Evolutionary conservation across 2,329 filamentous ascomycete genomes (phyloP), one percentile per base, ranked within the genome.

Genomic region (Verticillium nubilum): DNA sequence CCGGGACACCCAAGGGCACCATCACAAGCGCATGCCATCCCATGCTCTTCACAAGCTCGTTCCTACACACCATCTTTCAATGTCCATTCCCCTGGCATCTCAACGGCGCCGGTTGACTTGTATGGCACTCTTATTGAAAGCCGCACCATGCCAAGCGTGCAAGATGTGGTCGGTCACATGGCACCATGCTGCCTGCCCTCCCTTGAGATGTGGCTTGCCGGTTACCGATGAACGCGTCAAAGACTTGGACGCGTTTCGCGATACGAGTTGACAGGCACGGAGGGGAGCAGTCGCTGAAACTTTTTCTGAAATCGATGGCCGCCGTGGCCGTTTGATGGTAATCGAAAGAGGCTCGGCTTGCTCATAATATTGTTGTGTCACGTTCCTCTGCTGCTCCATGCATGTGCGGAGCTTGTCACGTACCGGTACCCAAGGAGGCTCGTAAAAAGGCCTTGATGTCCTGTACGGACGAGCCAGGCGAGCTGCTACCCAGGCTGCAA

Each of bases 61-160:
- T 28, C 28, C 50, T 58, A 52, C 61, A 61, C 61, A 62, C 60
- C 61, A 60, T 33, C 61, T 33, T 50, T 31, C 19, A 26, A 23
- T 17, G 26, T 29, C 42, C 35, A 26, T 13, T 53, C 31, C 47
- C 26, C 52, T 54, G 13, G 23, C 9, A 25, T 13, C 47, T 52
- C 35, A 31, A n/a, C 33, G 33, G 33, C 33, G 33, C 10, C n/a
- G 7, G 37, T 47, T 9, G 37, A 47, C 31, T 52, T 12, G 19
- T 37, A 42, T 52, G 31, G 54, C n/a, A n/a, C n/a, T 31, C 27
- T 50, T 31, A 17, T 5, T 55, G 27, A 17, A n/a, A 47, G n/a
- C 2, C 7, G 9, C n/a, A 12, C 12, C 31, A 19, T 54, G 26
- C 17, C 27, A 9, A 54, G 19, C 15, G 23, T 13, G 27, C 19